These are phyloP conservation scores for Yarrowia sp. DNA, from an alignment of 805 yeast genomes.

Conservation along the genomic window DNA sequence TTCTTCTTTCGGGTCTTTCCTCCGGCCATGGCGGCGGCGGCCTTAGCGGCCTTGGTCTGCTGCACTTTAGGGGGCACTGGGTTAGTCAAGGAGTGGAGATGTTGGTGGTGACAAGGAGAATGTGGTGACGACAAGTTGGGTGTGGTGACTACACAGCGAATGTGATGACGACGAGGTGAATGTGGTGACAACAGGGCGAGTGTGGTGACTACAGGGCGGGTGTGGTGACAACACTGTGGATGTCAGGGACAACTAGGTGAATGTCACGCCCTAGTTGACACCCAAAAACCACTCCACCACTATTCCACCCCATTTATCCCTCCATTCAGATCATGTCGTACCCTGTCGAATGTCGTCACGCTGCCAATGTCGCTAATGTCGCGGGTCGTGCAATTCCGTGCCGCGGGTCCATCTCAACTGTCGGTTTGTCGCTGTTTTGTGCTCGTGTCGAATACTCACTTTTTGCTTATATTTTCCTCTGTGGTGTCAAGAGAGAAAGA, in stretches of 20 bases:
- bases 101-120: too few species aligned
- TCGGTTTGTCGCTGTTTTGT: not conserved
- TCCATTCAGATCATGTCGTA: not conserved
- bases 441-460: slow-evolving; percentile 17
- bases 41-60: slow-evolving; percentile 99
- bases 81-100: slow-evolving; percentile 26
- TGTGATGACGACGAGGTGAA: too few species aligned
- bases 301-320: too few species aligned
- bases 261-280: too few species aligned
- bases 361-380: not conserved
- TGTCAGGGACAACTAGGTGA: too few species aligned
- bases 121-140: too few species aligned
- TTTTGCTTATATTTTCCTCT: slow-evolving; percentile 25
- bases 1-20: slow-evolving; percentile 99
- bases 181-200: too few species aligned
- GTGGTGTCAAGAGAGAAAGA: slow-evolving; percentile 25
- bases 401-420: not conserved
- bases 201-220: too few species aligned
- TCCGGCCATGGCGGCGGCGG: slow-evolving; percentile 99
- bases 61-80: slow-evolving; percentile 99
- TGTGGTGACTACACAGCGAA: too few species aligned
- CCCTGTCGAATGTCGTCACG: not conserved
- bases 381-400: not conserved
- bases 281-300: too few species aligned
- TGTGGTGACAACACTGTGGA: too few species aligned